Conservation (phyloP, 352 stramenopile genomes). For the Phytophthora colocasiae region DNA sequence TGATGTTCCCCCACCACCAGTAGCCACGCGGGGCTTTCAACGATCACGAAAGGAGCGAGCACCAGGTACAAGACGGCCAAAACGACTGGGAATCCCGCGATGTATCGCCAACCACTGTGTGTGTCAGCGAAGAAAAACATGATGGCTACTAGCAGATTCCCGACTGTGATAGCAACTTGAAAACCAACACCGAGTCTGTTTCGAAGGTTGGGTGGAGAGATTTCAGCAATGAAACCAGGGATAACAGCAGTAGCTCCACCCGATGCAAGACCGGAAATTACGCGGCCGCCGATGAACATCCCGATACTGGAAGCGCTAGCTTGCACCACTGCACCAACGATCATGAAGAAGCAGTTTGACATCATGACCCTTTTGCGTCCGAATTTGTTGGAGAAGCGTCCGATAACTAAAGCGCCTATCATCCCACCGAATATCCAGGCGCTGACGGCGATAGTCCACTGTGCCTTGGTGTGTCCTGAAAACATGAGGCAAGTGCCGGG, state of each 20-base stretch:
- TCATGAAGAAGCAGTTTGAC: slow-evolving; percentile 47
- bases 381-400: slow-evolving; percentile 30
- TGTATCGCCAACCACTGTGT: slow-evolving; percentile 20
- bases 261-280: slow-evolving; percentile 30
- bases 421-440: slow-evolving; percentile 46
- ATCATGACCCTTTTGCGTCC: slow-evolving; percentile 29
- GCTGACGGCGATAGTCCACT: slow-evolving; percentile 59
- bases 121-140: slow-evolving; percentile 36
- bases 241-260: slow-evolving; percentile 35
- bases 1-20: slow-evolving; percentile 28
- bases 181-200: slow-evolving; percentile 33
- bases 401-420: slow-evolving; percentile 39
- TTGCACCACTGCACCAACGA: slow-evolving; percentile 41
- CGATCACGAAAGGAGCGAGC: slow-evolving; percentile 30
- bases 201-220: slow-evolving; percentile 35
- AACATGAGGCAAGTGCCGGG: slow-evolving; percentile 61
- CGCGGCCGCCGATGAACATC: slow-evolving; percentile 40
- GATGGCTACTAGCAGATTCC: slow-evolving; percentile 35
- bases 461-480: slow-evolving; percentile 45
- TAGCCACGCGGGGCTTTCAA: slow-evolving; percentile 32
- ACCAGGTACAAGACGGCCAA: slow-evolving; percentile 44
- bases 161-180: slow-evolving; percentile 34
- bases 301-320: slow-evolving; percentile 24
- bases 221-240: slow-evolving; percentile 38
- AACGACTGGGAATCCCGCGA: slow-evolving; percentile 50